Evolutionary conservation across 2,329 filamentous ascomycete species (phyloP).

Genomic region (Lanzia echinophila): DNA sequence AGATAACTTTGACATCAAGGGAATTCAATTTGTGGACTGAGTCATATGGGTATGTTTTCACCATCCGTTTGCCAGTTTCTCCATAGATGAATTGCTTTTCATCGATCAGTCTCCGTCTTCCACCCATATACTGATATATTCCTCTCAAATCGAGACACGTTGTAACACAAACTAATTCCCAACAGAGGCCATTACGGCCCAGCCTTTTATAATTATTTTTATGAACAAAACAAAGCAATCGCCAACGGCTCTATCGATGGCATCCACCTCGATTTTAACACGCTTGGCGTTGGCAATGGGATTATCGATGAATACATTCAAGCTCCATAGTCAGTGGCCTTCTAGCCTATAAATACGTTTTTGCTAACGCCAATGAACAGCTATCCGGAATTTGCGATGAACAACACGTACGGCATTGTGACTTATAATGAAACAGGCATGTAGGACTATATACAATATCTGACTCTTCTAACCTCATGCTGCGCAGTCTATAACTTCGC

Average conservation of each 20-base stretch:
- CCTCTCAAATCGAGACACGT: background rate
- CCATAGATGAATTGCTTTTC: conserved; percentile 22
- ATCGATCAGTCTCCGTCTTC: background rate
- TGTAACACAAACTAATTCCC: background rate
- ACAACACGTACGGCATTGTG: conserved; percentile 38
- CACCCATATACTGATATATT: background rate
- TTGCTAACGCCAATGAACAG: conserved; percentile 1
- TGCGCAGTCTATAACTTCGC: conserved; percentile 46
- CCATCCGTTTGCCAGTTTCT: too few relatives aligned
- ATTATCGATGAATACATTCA: conserved; percentile 58
- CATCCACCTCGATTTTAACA: conserved; percentile 51
- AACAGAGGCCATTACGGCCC: conserved; percentile 1
- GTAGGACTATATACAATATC: background rate
- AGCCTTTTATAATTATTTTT: conserved; percentile 48
- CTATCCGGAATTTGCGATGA: conserved; percentile 35
- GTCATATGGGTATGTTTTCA: conserved; percentile 50
- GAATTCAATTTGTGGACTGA: conserved; percentile 55
- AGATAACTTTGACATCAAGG: conserved; percentile 17
- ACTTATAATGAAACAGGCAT: conserved; percentile 22
- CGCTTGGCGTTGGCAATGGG: conserved; percentile 63
- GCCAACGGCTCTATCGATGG: conserved; percentile 41
- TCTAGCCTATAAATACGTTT: too few relatives aligned
- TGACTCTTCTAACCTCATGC: background rate
- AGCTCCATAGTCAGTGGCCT: conserved; percentile 25
- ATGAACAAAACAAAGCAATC: conserved; percentile 55